phyloP scores from a whole-genome alignment of 345 rosid species.

The Aegle marmelos region DNA sequence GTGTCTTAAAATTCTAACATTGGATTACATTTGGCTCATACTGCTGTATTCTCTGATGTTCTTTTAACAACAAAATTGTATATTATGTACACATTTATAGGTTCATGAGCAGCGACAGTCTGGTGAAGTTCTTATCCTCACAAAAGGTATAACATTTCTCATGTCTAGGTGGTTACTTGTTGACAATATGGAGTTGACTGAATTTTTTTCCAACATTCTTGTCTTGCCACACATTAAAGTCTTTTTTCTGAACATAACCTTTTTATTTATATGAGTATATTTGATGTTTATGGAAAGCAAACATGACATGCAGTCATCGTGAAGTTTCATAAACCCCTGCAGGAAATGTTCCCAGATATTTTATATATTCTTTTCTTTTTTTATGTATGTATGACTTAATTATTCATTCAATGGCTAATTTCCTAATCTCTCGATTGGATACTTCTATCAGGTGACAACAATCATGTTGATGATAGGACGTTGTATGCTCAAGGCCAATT shows the following conservation, averaged over 20 bases:
- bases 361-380: background rate
- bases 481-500: slow-evolving; percentile 61
- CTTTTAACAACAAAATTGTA: background rate
- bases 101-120: slow-evolving; percentile 34
- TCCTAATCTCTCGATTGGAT: background rate
- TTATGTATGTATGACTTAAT: background rate
- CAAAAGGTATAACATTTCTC: slow-evolving; percentile 38
- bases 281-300: background rate
- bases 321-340: background rate
- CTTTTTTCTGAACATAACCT: background rate
- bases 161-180: background rate
- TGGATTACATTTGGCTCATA: background rate
- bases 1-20: background rate
- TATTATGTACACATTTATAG: slow-evolving; percentile 15
- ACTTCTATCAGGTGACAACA: slow-evolving; percentile 59
- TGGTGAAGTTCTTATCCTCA: slow-evolving; percentile 34
- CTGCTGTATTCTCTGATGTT: background rate
- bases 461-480: slow-evolving; percentile 46
- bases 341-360: background rate
- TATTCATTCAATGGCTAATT: background rate
- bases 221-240: background rate
- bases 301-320: background rate
- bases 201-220: background rate
- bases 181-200: background rate
- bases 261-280: background rate